Evolutionary conservation across 768 basidiomycete species (phyloP).

Genomic region (Trametes cinnabarina): DNA sequence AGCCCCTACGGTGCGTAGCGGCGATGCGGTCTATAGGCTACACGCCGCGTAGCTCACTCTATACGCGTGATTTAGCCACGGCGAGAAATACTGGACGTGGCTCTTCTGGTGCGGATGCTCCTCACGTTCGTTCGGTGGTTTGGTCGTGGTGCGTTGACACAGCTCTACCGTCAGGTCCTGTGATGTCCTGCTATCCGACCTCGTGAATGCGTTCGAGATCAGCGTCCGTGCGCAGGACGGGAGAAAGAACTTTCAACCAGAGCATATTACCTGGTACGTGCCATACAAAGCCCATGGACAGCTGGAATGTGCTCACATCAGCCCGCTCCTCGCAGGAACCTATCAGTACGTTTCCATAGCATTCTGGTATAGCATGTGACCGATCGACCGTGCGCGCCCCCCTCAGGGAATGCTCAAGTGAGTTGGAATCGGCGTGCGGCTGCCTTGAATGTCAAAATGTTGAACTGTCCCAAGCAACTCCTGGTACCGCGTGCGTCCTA

Average conservation of each 20-base stretch:
- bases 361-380: too few species aligned
- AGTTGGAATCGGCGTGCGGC: not conserved
- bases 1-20: constrained; percentile 9
- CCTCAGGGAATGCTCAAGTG: constrained; percentile 26
- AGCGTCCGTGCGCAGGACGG: constrained; percentile 18
- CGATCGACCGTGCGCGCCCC: too few species aligned
- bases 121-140: not conserved
- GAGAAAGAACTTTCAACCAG: constrained; percentile 22
- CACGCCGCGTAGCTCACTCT: not conserved
- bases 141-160: too few species aligned
- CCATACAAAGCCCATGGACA: not conserved
- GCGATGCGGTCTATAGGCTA: not conserved
- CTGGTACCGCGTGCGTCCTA: constrained; percentile 22
- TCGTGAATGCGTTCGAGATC: constrained; percentile 17
- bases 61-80: constrained; percentile 9
- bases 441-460: not conserved
- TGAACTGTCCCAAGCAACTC: constrained; percentile 13
- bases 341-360: not conserved
- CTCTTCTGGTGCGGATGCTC: constrained; percentile 19
- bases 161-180: constrained; percentile 16
- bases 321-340: not conserved
- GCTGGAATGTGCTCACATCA: not conserved
- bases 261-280: constrained; percentile 22
- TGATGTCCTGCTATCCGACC: constrained; percentile 17
- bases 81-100: constrained; percentile 25